Base-by-base conservation (phyloP, 352 stramenopile genomes). In the Pythium monospermum region DNA sequence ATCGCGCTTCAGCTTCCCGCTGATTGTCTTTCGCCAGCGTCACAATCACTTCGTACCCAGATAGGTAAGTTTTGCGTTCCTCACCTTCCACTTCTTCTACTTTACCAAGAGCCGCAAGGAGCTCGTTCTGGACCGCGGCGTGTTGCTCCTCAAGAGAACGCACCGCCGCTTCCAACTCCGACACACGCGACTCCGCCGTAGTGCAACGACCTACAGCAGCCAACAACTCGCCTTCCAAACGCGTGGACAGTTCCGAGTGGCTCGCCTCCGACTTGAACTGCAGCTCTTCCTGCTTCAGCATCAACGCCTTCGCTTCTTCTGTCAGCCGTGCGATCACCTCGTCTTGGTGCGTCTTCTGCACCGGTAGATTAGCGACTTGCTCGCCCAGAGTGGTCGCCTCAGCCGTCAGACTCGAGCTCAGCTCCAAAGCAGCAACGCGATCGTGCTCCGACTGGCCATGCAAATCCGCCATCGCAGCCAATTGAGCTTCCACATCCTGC, bases 11-110 rank as follows among this genome's bases (percentile, higher is more conserved):
- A 8, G 47, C 31, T 44, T 63, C 55, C 4, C 55, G 35, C 15
- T 57, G 40, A 60, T 36, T 50, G 27, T 8, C 45, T 26, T 42
- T 59, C 46, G 39, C 39, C 39, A 46, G n/a, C 30, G 39, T 22
- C 16, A 46, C 12, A n/a, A 25, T 46, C 39, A 46, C 11, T 22
- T 46, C 39, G 30, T 35, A 35, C 4, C 48, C 13, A 23, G 30
- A 35, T 35, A 13, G 7, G 7, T 4, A 28, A 45, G 19, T 4
- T 35, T 15, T 23, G 15, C 32, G 5, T 43, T 19, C 5, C 32
- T 19, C 16, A 27, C 8, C 31, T 30, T n/a, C 4, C n/a, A n/a
- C n/a, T n/a, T n/a, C n/a, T n/a, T n/a, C n/a, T n/a, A n/a, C n/a
- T n/a, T n/a, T n/a, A n/a, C n/a, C n/a, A n/a, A n/a, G n/a, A n/a